Conservation (phyloP, 345 rosid species). For the Arabis alpina region DNA sequence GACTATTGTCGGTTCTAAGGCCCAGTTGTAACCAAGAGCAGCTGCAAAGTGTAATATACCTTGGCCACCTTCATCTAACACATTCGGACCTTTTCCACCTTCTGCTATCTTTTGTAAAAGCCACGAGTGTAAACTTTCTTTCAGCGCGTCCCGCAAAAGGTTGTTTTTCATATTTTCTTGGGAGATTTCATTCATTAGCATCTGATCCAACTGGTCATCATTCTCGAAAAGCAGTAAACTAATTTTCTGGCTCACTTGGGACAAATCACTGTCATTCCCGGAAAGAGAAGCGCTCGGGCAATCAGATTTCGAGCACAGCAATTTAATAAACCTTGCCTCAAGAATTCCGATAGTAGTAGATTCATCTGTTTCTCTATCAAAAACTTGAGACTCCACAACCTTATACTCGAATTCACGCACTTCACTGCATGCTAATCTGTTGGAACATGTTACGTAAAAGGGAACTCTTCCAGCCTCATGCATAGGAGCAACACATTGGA, state of each 20-base stretch:
- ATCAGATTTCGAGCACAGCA: conserved; percentile 56
- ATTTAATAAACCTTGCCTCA: conserved; percentile 60
- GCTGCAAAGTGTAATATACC: conserved; percentile 96
- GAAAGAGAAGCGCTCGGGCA: conserved; percentile 35
- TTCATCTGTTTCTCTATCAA: conserved; percentile 37
- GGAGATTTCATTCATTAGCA: conserved; percentile 52
- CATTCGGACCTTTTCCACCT: conserved; percentile 87
- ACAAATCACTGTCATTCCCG: conserved; percentile 41
- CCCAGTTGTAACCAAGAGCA: conserved; percentile 97
- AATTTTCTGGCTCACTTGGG: conserved; percentile 63
- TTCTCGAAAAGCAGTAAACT: conserved; percentile 69
- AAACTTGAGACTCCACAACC: conserved; percentile 41
- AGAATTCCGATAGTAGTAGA: conserved; percentile 48
- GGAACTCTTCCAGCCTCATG: conserved; percentile 83
- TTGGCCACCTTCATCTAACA: conserved; percentile 86
- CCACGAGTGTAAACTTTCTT: conserved; percentile 81
- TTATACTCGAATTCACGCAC: conserved; percentile 91
- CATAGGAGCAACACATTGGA: conserved; percentile 67
- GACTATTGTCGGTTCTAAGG: conserved; percentile 71
- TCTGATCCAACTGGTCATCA: conserved; percentile 60
- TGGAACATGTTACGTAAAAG: conserved; percentile 88
- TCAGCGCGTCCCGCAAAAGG: conserved; percentile 67
- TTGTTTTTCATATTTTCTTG: conserved; percentile 54
- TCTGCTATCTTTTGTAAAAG: conserved; percentile 74
- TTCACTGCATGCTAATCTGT: conserved; percentile 94